Conservation (phyloP, 139 green algal genomes). For the Edaphochlamys debaryana region DNA sequence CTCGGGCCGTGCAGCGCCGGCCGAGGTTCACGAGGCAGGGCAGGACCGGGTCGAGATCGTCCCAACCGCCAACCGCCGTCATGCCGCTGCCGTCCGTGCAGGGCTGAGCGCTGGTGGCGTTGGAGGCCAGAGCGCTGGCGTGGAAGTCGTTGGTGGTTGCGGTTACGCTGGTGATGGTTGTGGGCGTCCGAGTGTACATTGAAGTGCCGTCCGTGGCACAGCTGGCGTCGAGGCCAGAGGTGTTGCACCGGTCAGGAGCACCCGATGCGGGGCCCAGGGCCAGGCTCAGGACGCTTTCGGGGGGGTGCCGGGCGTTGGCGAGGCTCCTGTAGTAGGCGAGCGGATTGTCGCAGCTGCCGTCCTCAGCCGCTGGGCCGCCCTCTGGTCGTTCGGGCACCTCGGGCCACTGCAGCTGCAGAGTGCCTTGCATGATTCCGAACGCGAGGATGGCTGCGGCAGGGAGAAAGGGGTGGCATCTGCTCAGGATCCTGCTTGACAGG, state of each 20-base stretch:
- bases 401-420: slow-evolving; percentile 16
- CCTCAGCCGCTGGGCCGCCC: background rate
- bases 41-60: background rate
- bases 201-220: background rate
- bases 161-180: background rate
- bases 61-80: background rate
- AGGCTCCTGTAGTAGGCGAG: no score
- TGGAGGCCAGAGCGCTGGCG: background rate
- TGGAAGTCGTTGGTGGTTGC: no score
- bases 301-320: no score
- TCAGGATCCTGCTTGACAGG: background rate
- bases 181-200: no score
- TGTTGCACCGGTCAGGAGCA: background rate
- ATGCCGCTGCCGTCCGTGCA: background rate
- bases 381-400: background rate
- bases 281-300: no score
- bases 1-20: background rate
- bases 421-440: slow-evolving; percentile 2
- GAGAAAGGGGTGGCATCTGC: background rate
- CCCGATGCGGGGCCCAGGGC: no score
- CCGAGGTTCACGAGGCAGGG: slow-evolving; percentile 8
- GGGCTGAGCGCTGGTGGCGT: background rate
- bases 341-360: background rate
- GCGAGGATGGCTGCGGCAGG: background rate
- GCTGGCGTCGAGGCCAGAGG: background rate